These are phyloP conservation scores for Vickermania ingenoplastis DNA, from an alignment of 208 protist genomes.

Conservation along the genomic window DNA sequence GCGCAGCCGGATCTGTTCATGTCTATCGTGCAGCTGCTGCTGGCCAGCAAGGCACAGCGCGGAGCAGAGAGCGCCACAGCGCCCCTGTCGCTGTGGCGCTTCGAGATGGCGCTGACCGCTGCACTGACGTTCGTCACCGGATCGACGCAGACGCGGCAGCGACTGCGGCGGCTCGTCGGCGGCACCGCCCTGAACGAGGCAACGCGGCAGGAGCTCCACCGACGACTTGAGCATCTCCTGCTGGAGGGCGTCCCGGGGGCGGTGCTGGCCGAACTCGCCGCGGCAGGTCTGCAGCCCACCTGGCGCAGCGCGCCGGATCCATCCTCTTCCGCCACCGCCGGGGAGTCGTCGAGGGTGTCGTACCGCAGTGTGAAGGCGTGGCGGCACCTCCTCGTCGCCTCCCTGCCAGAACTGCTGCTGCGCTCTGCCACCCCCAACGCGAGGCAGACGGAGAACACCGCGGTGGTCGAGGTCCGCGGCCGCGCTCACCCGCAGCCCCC, in stretches of 20 bases:
- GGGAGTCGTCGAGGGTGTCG: too few relatives aligned
- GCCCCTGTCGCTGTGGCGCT: neutral
- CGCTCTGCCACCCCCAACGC: too few relatives aligned
- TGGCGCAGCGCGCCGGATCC: too few relatives aligned
- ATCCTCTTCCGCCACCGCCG: too few relatives aligned
- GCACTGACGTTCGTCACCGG: neutral
- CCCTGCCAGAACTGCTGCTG: neutral
- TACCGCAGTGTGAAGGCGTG: too few relatives aligned
- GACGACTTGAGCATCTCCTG: neutral
- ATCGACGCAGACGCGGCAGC: neutral
- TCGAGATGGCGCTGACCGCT: neutral
- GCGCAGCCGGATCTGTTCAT: slow-evolving; percentile 13
- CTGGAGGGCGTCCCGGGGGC: neutral
- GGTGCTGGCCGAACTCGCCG: neutral
- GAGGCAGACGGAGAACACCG: too few relatives aligned
- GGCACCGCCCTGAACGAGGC: neutral
- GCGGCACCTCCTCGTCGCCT: neutral
- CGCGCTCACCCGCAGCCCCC: neutral
- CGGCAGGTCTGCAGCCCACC: neutral
- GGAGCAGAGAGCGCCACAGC: too few relatives aligned
- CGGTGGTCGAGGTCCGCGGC: neutral
- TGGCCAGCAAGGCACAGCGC: too few relatives aligned
- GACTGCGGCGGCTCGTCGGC: neutral
- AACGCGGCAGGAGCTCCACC: neutral
- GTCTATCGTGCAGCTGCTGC: slow-evolving; percentile 21